phyloP scores from a whole-genome alignment of 345 rosid species.

The Eucalyptus leucophloia region DNA sequence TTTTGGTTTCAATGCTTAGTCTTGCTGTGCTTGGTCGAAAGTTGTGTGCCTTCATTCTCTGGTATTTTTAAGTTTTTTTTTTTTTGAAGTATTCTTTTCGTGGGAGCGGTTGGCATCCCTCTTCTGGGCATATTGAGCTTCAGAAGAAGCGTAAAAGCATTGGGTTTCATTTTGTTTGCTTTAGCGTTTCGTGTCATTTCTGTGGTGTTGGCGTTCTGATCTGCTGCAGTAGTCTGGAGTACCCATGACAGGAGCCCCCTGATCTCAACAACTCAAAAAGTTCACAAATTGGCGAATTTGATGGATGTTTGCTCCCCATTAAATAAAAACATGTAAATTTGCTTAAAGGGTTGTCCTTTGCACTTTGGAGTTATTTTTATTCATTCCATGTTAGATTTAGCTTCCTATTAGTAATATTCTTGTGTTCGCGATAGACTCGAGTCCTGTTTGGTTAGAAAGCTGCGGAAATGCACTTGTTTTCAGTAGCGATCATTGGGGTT shows the following conservation, averaged over 20 bases:
- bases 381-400: background rate
- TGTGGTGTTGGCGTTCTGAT: background rate
- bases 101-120: background rate
- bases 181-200: background rate
- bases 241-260: background rate
- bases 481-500: background rate
- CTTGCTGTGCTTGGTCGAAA: background rate
- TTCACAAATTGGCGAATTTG: background rate
- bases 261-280: background rate
- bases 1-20: background rate
- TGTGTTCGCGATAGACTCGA: background rate
- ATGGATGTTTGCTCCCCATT: background rate
- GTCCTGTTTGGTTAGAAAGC: background rate
- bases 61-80: background rate
- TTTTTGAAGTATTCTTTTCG: background rate
- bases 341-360: background rate
- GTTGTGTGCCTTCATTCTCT: background rate
- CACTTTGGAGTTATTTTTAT: background rate
- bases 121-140: background rate
- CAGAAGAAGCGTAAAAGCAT: background rate
- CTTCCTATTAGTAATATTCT: background rate
- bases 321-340: background rate
- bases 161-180: background rate
- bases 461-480: background rate
- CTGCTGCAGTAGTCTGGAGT: background rate